phyloP scores from a whole-genome alignment of 1,284 basidiomycete genomes.

The Chiua sp. region DNA sequence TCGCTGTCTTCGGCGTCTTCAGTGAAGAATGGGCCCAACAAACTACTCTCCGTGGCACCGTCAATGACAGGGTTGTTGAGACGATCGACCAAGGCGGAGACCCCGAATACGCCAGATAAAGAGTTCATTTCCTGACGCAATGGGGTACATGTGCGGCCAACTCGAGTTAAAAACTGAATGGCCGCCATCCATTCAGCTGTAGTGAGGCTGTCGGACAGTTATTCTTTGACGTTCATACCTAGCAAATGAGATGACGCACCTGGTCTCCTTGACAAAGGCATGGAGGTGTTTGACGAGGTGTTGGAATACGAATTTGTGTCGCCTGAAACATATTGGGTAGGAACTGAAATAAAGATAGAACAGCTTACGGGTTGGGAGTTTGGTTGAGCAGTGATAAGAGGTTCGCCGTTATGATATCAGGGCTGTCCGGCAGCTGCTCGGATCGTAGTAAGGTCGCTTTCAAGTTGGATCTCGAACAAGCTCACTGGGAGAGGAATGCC shows the following conservation, averaged over 20 bases:
- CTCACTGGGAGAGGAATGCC: slow-evolving; percentile 39
- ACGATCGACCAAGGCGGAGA: slow-evolving; percentile 79
- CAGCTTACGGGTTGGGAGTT: slow-evolving; percentile 48
- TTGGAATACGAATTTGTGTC: slow-evolving; percentile 53
- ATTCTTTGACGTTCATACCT: background rate
- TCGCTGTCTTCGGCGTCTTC: slow-evolving; percentile 78
- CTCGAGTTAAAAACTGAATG: slow-evolving; percentile 77
- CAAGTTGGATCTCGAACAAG: background rate
- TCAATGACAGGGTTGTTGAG: slow-evolving; percentile 75
- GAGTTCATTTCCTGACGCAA: slow-evolving; percentile 87
- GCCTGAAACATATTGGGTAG: slow-evolving; percentile 33
- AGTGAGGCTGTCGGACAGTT: slow-evolving; percentile 54
- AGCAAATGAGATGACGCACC: slow-evolving; percentile 36
- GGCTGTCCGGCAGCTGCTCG: slow-evolving; percentile 51
- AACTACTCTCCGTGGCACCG: slow-evolving; percentile 74
- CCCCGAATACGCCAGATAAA: slow-evolving; percentile 79
- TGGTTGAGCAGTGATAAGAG: slow-evolving; percentile 52
- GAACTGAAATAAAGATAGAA: background rate
- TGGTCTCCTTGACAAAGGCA: slow-evolving; percentile 73
- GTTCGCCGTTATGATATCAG: slow-evolving; percentile 64
- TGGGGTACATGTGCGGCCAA: slow-evolving; percentile 74
- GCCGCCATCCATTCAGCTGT: slow-evolving; percentile 87
- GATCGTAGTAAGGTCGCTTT: slow-evolving; percentile 4
- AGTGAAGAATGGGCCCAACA: slow-evolving; percentile 87
- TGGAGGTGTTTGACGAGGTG: slow-evolving; percentile 68